Evolutionary conservation across 1,284 basidiomycete species (phyloP).

Genomic region (Singerocomus rubriflavus): DNA sequence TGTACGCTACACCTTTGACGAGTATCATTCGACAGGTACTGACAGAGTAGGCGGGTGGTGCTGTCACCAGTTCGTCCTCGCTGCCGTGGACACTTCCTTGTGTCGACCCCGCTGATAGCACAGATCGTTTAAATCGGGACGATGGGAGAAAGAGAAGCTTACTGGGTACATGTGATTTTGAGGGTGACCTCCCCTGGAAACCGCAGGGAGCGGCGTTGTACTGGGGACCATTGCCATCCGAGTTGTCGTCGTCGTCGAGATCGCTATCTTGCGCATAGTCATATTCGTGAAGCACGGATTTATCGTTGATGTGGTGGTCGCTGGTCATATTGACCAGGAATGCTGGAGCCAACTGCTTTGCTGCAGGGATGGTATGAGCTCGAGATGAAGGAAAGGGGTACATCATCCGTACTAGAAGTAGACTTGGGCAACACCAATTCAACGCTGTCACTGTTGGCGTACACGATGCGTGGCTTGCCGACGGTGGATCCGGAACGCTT

Average conservation of each 20-base stretch:
- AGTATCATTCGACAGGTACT: conserved; percentile 26
- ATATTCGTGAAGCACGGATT: conserved; percentile 29
- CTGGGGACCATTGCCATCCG: neutral
- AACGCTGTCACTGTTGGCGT: conserved; percentile 22
- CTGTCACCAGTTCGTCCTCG: neutral
- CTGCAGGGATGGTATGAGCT: conserved; percentile 8
- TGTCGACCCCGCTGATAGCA: neutral
- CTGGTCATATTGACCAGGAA: conserved; percentile 27
- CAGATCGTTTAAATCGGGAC: neutral
- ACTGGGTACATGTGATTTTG: conserved; percentile 9
- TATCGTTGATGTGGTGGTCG: conserved; percentile 17
- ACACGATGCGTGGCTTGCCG: conserved; percentile 24
- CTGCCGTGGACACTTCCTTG: neutral
- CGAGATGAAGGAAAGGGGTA: neutral
- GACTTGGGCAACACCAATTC: conserved; percentile 17
- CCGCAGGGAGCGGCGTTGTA: neutral
- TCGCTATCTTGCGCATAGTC: conserved; percentile 31
- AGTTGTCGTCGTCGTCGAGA: conserved; percentile 19
- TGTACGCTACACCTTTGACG: conserved; percentile 29
- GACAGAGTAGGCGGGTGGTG: conserved; percentile 29
- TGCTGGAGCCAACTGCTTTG: conserved; percentile 6
- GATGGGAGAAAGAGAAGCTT: neutral
- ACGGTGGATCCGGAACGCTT: conserved; percentile 11
- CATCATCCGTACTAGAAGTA: conserved; percentile 5
- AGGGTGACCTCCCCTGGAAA: conserved; percentile 1